A percentile compares a stretch with the other conserved stretches of the same genome.
Evolutionary conservation across 1,139 yeast species (phyloP).

Genomic region (Blastobotrys arbuscula): DNA sequence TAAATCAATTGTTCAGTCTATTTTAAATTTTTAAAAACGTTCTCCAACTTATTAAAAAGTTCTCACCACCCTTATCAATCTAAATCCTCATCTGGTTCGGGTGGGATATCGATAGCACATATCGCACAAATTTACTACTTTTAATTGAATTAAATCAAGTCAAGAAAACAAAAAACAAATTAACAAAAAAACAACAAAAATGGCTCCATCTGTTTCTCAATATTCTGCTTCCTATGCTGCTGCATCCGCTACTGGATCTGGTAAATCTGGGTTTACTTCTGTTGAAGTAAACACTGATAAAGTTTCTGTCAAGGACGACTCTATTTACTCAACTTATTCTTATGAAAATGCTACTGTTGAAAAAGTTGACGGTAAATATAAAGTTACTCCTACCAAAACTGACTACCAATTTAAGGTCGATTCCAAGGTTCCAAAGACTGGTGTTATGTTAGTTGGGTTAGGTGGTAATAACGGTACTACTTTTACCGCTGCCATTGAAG

Average conservation of each 20-base stretch:
- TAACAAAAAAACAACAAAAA: slow-evolving; percentile 16
- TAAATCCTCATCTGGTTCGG: slow-evolving; percentile 34
- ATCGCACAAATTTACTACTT: slow-evolving; percentile 8
- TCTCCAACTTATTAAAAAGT: slow-evolving; percentile 31
- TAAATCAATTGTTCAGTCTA: neutral
- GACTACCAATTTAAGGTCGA: slow-evolving; percentile 86
- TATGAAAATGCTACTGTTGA: slow-evolving; percentile 63
- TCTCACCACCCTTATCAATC: slow-evolving; percentile 36
- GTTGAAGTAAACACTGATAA: slow-evolving; percentile 59
- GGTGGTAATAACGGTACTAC: slow-evolving; percentile 98
- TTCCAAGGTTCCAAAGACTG: slow-evolving; percentile 76
- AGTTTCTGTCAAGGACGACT: slow-evolving; percentile 51
- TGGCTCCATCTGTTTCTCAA: slow-evolving; percentile 34
- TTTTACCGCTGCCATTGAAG: slow-evolving; percentile 74
- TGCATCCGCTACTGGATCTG: slow-evolving; percentile 30
- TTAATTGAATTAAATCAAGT: slow-evolving; percentile 5
- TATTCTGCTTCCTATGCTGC: slow-evolving; percentile 29
- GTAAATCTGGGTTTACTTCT: slow-evolving; percentile 38
- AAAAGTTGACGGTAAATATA: slow-evolving; percentile 49
- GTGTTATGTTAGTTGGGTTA: slow-evolving; percentile 84
- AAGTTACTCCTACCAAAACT: slow-evolving; percentile 64
- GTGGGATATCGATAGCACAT: slow-evolving; percentile 27
- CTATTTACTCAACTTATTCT: slow-evolving; percentile 63
- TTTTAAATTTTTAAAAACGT: slow-evolving; percentile 24
- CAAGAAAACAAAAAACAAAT: neutral